Base-by-base conservation (phyloP, 768 basidiomycete genomes). In the Amylocystis lapponica region DNA sequence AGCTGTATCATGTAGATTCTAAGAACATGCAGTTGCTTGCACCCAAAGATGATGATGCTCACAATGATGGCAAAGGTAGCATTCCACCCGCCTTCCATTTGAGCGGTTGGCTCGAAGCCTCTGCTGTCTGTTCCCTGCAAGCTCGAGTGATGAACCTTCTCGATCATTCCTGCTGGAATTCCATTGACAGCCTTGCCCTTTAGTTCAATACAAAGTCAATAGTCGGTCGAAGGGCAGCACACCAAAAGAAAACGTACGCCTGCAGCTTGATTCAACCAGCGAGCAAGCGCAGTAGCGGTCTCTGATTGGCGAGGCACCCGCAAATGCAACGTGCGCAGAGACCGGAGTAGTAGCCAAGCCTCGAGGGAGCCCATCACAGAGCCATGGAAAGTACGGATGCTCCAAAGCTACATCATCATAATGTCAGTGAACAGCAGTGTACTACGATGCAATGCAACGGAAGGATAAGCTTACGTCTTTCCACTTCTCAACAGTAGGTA, bases 311-410 rank as follows among this genome's bases (percentile, higher is more conserved):
- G 75, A n/a, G 76, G 71, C 10, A 93, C 64, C 41, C 91, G 79
- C 14, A 95, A 66, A 56, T 88, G 82, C 50, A 92, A 71, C 4
- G 91, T 93, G 39, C 87, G 75, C 41, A 95, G 68, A 6, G 87
- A 91, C 16, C 92, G 81, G 34, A 95, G 68, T 16, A 92, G 70
- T 19, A 92, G 71, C 88, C 86, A 92, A 2, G 84, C 69, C 60
- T 92, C 88, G 41, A 92, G 66, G 7, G 84, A 86, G 22, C 86
- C 86, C 71, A 84, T 76, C 59, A 73, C 70, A 50, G 69, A 78
- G 12, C 83, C 85, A 46, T 79, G 56, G 58, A 66, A 84, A n/a
- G 63, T 63, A 32, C 91, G 78, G 48, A 85, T n/a, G n/a, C n/a
- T n/a, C n/a, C n/a, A n/a, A n/a, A n/a, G n/a, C n/a, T n/a, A n/a